Evolutionary conservation across 2,329 filamentous ascomycete species (phyloP), one percentile per base, ranked within the genome.

Genomic region (Fusarium staphyleae): DNA sequence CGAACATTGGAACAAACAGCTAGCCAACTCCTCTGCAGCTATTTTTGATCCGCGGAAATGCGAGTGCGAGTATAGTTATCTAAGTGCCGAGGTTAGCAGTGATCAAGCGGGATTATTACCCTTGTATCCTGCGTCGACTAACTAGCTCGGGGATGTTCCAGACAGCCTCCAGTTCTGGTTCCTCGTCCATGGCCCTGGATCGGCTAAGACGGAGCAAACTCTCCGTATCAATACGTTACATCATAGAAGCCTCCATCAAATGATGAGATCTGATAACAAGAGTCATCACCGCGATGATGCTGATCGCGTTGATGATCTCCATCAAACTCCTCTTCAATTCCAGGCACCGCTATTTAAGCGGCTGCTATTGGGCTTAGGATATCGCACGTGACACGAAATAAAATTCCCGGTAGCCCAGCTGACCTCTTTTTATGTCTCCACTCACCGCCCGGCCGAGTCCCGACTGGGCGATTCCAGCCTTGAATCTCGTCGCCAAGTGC

Each of bases 401-500:
- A 67, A 66, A 66, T 67, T 60, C 64, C 55, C 54, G 48, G 46
- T 37, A 44, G 62, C 54, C 43, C 64, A 66, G 64, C 61, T 66
- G 64, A 66, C 64, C 64, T 60, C 46, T 56, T 46, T 49, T 57
- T 51, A n/a, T 35, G 49, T 56, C 64, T 54, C 64, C 65, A 58
- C 57, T 60, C 60, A 63, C 64, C 55, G 63, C 65, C 58, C 62
- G 57, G 61, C 58, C 63, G 61, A 65, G 58, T 62, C 61, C 63
- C 59, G 37, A 61, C 52, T 60, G 52, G 60, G 52, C 37, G 43
- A 59, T 58, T 46, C 35, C 43, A 47, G 12, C n/a, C 28, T 45
- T 28, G 62, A 48, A 40, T 48, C 36, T 26, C 45, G 24, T 45
- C 44, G 48, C 39, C 48, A 57, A 42, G 52, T 36, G 34, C 53